Conservation (phyloP, 2,329 filamentous ascomycete species). For the Colletotrichum tofieldiae region DNA sequence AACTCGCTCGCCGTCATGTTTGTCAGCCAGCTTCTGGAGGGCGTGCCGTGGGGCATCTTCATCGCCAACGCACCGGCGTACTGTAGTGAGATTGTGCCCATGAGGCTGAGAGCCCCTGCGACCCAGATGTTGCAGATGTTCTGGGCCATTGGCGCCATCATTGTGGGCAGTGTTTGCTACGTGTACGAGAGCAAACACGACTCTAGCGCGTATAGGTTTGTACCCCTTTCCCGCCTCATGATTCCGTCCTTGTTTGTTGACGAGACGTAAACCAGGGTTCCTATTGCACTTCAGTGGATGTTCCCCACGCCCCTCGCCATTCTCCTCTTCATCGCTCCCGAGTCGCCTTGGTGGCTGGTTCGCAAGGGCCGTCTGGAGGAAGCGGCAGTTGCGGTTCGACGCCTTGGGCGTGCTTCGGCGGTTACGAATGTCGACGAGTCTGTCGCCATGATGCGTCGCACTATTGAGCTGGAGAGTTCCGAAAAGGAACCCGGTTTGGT, state of each 20-base stretch:
- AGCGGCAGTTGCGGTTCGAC: slow-evolving; percentile 61
- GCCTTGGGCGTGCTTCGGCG: slow-evolving; percentile 57
- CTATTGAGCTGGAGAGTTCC: slow-evolving; percentile 68
- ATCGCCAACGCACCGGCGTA: slow-evolving; percentile 77
- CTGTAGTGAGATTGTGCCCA: slow-evolving; percentile 73
- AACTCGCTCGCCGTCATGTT: slow-evolving; percentile 62
- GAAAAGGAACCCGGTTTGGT: slow-evolving; percentile 62
- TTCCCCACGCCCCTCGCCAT: slow-evolving; percentile 69
- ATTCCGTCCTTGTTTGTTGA: slow-evolving; percentile 49
- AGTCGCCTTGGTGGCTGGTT: slow-evolving; percentile 71
- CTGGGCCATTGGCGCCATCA: slow-evolving; percentile 75
- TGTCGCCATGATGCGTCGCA: slow-evolving; percentile 56
- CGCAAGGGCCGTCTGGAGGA: slow-evolving; percentile 63
- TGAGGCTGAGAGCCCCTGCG: slow-evolving; percentile 69
- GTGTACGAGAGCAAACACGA: slow-evolving; percentile 59
- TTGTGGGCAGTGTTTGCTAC: slow-evolving; percentile 72
- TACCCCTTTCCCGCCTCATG: slow-evolving; percentile 25
- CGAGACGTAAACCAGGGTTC: slow-evolving; percentile 58
- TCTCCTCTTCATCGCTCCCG: slow-evolving; percentile 66
- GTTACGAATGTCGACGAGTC: slow-evolving; percentile 47
- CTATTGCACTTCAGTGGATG: slow-evolving; percentile 72
- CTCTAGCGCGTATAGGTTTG: slow-evolving; percentile 45
- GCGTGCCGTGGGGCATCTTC: slow-evolving; percentile 77
- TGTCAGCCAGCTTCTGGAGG: slow-evolving; percentile 71
- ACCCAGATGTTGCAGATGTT: slow-evolving; percentile 78